Evolutionary conservation across 2,329 filamentous ascomycete genomes (phyloP).

Genomic region (Monilinia fructigena): DNA sequence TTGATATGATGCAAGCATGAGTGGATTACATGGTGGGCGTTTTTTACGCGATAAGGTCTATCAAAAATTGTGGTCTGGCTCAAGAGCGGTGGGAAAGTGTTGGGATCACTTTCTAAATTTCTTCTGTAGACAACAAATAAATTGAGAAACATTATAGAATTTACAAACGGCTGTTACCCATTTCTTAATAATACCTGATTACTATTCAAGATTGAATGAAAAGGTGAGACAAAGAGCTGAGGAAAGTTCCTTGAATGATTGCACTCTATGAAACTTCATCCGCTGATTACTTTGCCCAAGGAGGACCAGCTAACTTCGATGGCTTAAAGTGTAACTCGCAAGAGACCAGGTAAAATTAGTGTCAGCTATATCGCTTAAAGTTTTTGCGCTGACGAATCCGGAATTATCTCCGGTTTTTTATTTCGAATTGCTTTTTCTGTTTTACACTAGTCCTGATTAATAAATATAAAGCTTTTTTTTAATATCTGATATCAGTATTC

Average conservation of each 20-base stretch:
- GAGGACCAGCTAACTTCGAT: constrained; percentile 8
- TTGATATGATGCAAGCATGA: constrained; percentile 7
- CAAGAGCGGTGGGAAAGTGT: constrained; percentile 1
- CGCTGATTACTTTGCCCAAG: constrained; percentile 3
- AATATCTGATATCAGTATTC: not conserved
- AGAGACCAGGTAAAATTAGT: not conserved
- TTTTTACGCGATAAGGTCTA: not conserved
- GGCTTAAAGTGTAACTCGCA: constrained; percentile 11
- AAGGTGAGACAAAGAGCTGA: not conserved
- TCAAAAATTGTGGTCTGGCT: not conserved
- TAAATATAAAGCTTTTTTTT: not conserved
- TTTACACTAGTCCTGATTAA: not conserved
- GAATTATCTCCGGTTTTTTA: not conserved
- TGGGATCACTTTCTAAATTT: constrained; percentile 9
- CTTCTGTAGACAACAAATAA: constrained; percentile 15
- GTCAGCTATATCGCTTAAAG: constrained; percentile 1
- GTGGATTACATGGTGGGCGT: constrained; percentile 19
- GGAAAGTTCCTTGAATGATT: constrained; percentile 4
- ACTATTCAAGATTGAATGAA: not conserved
- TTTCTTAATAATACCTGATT: not conserved
- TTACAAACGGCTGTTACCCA: not conserved
- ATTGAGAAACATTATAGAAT: not conserved
- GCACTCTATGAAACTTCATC: not conserved
- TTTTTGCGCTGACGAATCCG: not conserved
- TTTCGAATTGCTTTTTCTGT: not conserved